Evolutionary conservation across 1,139 yeast genomes (phyloP), one percentile per base, ranked within the genome.

Genomic region (Tardiomyces digboiensis): DNA sequence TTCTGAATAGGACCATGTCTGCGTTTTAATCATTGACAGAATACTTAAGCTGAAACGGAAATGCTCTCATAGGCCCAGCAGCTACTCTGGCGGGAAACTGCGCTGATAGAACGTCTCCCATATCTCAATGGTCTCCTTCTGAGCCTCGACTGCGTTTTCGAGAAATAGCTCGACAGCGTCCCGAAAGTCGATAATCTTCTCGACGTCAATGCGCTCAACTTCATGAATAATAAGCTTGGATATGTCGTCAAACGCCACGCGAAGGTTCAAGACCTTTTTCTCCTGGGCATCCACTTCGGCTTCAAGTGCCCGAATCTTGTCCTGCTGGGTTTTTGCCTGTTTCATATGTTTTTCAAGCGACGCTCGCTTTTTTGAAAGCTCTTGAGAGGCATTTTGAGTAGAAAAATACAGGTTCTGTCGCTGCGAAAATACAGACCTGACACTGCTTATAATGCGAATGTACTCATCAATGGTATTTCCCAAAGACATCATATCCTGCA

Each of bases 381-480:
- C 82, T 29, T 66, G 60, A 42, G 74, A 78, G 1, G 76, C 72
- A 29, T 72, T 70, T 37, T 78, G 75, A 44, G 80, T 72, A 47
- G 76, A 80, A 46, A 76, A 72, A 49, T 84, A 82, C 1, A 85
- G 67, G 56, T 80, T 84, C 44, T 78, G 74, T 51, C 98, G 74
- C 46, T 87, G 88, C 39, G 80, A 79, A 53, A 91, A 81, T 1
- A 85, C 79, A 39, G 79, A 74, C 53, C 83, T 77, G 38, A 88
- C 76, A 21, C 95, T 85, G 3, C 83, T 81, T 36, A 91, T 77
- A 18, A 83, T 69, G 42, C 97, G 74, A 44, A 82, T 69, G 60
- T 91, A 89, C 59, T 89, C 97, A 58, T 89, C 97, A 36, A 91
- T 70, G 1, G 95, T 86, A 37, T 85, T 76, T 1, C 96, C 95